Base-by-base conservation (phyloP, 139 green algal genomes). In the Raphidocelis subcapitata region DNA sequence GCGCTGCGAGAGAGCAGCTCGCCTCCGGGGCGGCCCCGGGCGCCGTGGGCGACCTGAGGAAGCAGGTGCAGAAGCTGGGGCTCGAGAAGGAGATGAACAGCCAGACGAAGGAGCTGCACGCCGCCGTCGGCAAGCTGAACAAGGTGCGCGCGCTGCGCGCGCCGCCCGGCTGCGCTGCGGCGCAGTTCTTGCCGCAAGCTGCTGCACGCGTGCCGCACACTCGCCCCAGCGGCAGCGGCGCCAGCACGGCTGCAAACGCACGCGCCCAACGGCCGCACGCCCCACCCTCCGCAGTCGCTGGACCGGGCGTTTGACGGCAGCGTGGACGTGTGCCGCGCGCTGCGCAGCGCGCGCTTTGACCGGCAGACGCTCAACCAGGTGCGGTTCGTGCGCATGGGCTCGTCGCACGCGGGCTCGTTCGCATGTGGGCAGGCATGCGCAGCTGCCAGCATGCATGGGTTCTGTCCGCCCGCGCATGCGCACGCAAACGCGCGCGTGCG, bases 81-180 rank as follows among this genome's bases (percentile, higher is more conserved):
- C 20, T 84, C 5, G 5, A 80, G 0, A 81, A 71, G 49, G 64
- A 84, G 36, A 49, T 92, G 15, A 81, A 84, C 28, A 76, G 72
- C 2, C 62, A 67, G 0, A 94, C 88, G 3, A 97, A 95, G 72
- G 91, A 97, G 14, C 73, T 97, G 29, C 88, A 97, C 62, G 74
- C 72, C 20, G 70, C 81, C 1, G 79, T 97, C 31, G 74, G 70
- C 51, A 92, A 88, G 73, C 82, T 96, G 2, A 86, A 89, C 63
- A 97, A 97, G 87, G 88, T 88, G 62, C 1, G 82, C 24, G 37
- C 1, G 41, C 41, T 49, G 41, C 41, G 41, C 41, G 8, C 8
- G 41, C 41, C 8, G 41, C 8, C 8, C 41, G 41, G 8, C 12
- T 12, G 41, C 41, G 41, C 41, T 12, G 8, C 12, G 41, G 8